Percentiles rank a stretch among this genome's conserved stretches.
Evolutionary conservation across 768 basidiomycete genomes (phyloP).

Genomic region (Psilocybe tampanensis): DNA sequence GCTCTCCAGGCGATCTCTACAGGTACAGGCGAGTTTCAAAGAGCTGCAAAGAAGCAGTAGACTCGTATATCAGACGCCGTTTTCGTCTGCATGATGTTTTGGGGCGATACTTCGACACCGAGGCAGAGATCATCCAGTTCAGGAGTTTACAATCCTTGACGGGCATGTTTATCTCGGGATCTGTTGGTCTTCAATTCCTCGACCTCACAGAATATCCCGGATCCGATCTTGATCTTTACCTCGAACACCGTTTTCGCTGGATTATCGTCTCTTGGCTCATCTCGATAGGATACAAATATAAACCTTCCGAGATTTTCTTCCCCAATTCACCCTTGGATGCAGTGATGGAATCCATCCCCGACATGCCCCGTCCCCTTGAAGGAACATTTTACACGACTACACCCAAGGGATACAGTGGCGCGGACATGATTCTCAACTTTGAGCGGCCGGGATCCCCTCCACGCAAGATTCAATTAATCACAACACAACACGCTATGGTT

Average conservation of each 20-base stretch:
- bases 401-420: slow-evolving; percentile 17
- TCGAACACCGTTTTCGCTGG: slow-evolving; percentile 29
- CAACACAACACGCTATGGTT: slow-evolving; percentile 29
- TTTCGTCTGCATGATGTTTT: slow-evolving; percentile 2
- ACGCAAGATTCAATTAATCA: slow-evolving; percentile 42
- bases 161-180: slow-evolving; percentile 14
- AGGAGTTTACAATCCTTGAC: slow-evolving; percentile 1
- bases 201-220: slow-evolving; percentile 10
- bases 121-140: slow-evolving; percentile 13
- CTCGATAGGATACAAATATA: slow-evolving; percentile 19
- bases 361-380: neutral
- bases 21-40: slow-evolving; percentile 24
- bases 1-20: slow-evolving; percentile 25
- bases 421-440: slow-evolving; percentile 35
- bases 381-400: neutral
- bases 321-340: neutral
- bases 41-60: neutral
- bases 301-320: neutral
- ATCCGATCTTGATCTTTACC: slow-evolving; percentile 19
- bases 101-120: slow-evolving; percentile 21
- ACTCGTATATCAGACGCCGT: slow-evolving; percentile 6
- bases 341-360: neutral
- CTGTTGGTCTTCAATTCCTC: slow-evolving; percentile 10
- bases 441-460: slow-evolving; percentile 14
- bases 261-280: slow-evolving; percentile 37